These are phyloP conservation scores for Poa annua DNA, from an alignment of 176 grass and related monocot species.

Conservation along the genomic window DNA sequence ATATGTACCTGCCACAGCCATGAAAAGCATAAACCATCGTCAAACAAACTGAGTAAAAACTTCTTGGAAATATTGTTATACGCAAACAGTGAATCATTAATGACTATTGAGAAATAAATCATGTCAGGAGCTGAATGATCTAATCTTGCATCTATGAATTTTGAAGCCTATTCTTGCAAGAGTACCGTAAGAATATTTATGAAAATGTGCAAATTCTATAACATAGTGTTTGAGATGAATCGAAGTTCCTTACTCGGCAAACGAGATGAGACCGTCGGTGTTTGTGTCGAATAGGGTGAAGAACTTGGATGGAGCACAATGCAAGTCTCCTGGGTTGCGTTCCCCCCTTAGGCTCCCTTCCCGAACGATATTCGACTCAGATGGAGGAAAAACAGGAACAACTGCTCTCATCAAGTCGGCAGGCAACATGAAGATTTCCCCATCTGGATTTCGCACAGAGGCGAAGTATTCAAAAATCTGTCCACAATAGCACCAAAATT, in stretches of 20 bases:
- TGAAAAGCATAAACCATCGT: not conserved
- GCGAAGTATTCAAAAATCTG: slow-evolving; percentile 97
- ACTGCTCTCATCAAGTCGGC: slow-evolving; percentile 81
- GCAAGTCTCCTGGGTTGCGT: slow-evolving; percentile 67
- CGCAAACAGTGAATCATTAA: not conserved
- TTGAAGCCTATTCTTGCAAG: not conserved
- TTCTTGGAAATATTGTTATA: slow-evolving; percentile 30
- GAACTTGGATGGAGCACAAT: slow-evolving; percentile 77
- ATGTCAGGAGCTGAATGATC: not conserved
- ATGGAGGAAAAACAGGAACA: slow-evolving; percentile 97
- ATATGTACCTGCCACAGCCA: slow-evolving; percentile 76
- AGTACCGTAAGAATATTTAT: not conserved
- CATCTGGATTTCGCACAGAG: slow-evolving; percentile 62
- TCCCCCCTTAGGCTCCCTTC: slow-evolving; percentile 82
- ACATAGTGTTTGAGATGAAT: not conserved
- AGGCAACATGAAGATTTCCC: slow-evolving; percentile 81
- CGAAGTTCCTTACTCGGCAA: slow-evolving; percentile 75
- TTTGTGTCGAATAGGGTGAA: slow-evolving; percentile 93
- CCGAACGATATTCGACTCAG: slow-evolving; percentile 71
- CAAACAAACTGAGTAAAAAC: not conserved
- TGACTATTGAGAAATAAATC: slow-evolving; percentile 11
- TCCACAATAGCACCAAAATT: not conserved
- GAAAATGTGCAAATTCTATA: not conserved
- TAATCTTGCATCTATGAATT: not conserved
- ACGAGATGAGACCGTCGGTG: slow-evolving; percentile 88